Conservation (phyloP, 129 eudicot genomes). For the Arctium minus region DNA sequence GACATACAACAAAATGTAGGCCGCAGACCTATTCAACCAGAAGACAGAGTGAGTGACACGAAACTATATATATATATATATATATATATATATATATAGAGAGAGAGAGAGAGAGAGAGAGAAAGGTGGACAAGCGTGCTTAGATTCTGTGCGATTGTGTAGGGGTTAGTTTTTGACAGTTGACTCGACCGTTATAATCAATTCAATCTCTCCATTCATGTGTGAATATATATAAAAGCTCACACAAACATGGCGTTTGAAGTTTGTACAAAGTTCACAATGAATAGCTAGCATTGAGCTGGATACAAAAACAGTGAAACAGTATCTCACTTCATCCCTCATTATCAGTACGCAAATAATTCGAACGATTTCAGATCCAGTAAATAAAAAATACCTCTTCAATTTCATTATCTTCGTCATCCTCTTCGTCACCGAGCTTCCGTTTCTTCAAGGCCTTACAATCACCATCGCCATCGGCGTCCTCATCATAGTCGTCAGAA, state of each 20-base stretch:
- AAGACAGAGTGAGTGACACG: conserved; percentile 17
- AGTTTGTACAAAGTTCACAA: conserved; percentile 26
- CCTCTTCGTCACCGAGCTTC: conserved; percentile 37
- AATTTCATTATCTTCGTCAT: conserved; percentile 26
- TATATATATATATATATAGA: conserved; percentile 21
- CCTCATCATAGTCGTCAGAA: background rate
- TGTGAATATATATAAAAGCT: background rate
- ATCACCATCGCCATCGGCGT: conserved; percentile 20
- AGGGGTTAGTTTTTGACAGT: conserved; percentile 77
- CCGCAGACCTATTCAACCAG: conserved; percentile 13
- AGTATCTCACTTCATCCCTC: conserved; percentile 1
- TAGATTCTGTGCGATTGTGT: conserved; percentile 83
- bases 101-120: conserved; percentile 37
- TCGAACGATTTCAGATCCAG: conserved; percentile 29
- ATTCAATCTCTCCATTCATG: conserved; percentile 23
- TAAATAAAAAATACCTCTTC: conserved; percentile 42
- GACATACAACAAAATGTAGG: conserved; percentile 4
- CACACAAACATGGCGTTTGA: conserved; percentile 17
- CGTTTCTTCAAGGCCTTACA: conserved; percentile 57
- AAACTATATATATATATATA: background rate
- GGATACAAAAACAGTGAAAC: conserved; percentile 24
- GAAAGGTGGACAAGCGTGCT: conserved; percentile 51
- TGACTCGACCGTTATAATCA: conserved; percentile 61
- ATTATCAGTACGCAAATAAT: conserved; percentile 1
- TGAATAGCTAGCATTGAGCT: conserved; percentile 36